Base-by-base conservation (phyloP, 805 yeast genomes). In the Candida boidinii region DNA sequence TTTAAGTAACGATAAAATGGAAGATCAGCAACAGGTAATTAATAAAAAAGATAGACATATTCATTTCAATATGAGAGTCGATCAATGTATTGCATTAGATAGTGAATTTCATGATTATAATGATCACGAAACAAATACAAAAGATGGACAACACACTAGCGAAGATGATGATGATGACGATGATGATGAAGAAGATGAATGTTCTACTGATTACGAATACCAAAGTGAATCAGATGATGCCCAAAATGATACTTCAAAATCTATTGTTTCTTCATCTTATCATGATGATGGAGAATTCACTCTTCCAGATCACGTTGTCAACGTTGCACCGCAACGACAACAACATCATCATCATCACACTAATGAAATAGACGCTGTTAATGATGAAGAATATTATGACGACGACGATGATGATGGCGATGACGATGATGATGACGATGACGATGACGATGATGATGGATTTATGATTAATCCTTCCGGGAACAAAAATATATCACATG, bases 41-140 rank as follows among this genome's bases (percentile, higher is more conserved):
- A 35, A 34, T 16, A 64, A 62, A 36, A 58, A 53, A 23, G 67
- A 61, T 43, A 73, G 94, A 39, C 94, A 73, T 45, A 88, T 92
- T 39, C 97, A 88, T 57, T 92, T 92, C 60, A 92, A 81, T 54
- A 94, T 86, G 52, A 76, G 87, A 34, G 99, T 92, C 21, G 88
- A 86, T 54, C 99, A 92, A 56, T 92, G 98, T 56, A 77, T 84
- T 40, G 88, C 95, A 0, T 53, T 88, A 9, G 76, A 70, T 36
- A 50, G 50, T 10, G 49, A 39, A 29, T 43, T 48, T 19, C 60
- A 57, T 14, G 51, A 56, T 23, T 41, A 42, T 15, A 37, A 41
- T 5, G 51, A 44, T 17, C 35, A 38, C 25, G 48, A n/a, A n/a
- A n/a, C n/a, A n/a, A n/a, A n/a, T n/a, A n/a, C n/a, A n/a, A n/a